Conservation (phyloP, 495 filamentous ascomycete species). For the Tuber borchii region DNA sequence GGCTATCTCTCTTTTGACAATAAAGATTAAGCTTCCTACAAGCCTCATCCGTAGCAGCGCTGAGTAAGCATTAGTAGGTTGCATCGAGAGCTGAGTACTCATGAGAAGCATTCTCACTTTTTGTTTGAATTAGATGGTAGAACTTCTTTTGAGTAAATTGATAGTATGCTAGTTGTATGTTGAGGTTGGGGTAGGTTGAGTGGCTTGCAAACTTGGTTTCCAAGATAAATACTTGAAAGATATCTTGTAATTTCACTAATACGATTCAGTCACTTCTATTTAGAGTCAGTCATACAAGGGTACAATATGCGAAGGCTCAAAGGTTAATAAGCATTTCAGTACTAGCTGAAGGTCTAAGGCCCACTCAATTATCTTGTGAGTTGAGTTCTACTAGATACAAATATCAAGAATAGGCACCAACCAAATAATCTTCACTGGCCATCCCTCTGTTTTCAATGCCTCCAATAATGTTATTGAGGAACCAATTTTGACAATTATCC, state of each 20-base stretch:
- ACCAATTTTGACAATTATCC: conserved; percentile 8
- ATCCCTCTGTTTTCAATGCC: neutral
- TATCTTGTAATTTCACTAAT: too few species aligned
- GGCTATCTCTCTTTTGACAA: conserved; percentile 1
- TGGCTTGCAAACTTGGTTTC: neutral
- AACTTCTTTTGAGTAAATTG: too few species aligned
- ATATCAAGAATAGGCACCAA: conserved; percentile 6
- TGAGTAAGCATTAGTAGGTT: neutral
- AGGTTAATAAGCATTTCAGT: neutral
- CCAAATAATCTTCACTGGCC: neutral
- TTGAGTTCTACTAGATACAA: conserved; percentile 5
- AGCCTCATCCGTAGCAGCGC: neutral
- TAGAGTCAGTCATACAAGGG: neutral
- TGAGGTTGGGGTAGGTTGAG: neutral
- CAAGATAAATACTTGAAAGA: too few species aligned
- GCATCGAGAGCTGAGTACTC: neutral
- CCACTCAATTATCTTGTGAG: neutral
- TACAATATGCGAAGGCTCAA: neutral
- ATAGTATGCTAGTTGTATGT: conserved; percentile 5
- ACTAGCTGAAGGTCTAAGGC: neutral
- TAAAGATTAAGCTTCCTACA: neutral
- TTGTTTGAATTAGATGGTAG: too few species aligned
- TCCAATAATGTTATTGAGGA: conserved; percentile 4
- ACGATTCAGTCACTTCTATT: neutral
- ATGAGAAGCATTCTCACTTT: neutral